A percentile compares a stretch with the other conserved stretches of the same genome.
phyloP scores from a whole-genome alignment of 257 asterid species.

The Solanum ahanhuiri region DNA sequence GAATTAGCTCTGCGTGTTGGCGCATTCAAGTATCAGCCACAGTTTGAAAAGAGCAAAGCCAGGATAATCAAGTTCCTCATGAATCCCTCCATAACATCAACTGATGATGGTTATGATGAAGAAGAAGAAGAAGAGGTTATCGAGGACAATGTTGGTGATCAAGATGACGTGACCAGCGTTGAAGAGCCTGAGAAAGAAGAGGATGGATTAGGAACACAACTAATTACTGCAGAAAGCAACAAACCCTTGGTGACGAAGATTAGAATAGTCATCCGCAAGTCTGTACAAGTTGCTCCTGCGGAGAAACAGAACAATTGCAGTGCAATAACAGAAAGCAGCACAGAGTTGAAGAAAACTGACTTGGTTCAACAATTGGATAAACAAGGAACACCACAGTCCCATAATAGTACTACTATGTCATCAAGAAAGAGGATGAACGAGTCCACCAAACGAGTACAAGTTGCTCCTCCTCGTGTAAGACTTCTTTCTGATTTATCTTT shows the following conservation, averaged over 20 bases:
- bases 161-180: neutral
- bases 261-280: neutral
- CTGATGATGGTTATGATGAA: neutral
- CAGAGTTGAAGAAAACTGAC: neutral
- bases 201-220: too few species aligned
- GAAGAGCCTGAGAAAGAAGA: neutral
- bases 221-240: neutral
- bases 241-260: neutral
- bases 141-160: neutral
- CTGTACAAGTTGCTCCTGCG: neutral
- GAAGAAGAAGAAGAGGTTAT: neutral
- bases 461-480: neutral
- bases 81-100: neutral
- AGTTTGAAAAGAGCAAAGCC: neutral
- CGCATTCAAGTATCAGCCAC: neutral
- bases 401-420: neutral
- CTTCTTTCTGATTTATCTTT: neutral
- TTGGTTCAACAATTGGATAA: too few species aligned
- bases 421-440: neutral
- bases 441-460: neutral
- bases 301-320: neutral
- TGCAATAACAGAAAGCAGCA: neutral
- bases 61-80: neutral
- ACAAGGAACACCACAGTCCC: too few species aligned
- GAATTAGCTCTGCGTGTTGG: neutral